Evolutionary conservation across 139 green algal genomes (phyloP), one percentile per base, ranked within the genome.

Genomic region (Desmodesmus armatus): DNA sequence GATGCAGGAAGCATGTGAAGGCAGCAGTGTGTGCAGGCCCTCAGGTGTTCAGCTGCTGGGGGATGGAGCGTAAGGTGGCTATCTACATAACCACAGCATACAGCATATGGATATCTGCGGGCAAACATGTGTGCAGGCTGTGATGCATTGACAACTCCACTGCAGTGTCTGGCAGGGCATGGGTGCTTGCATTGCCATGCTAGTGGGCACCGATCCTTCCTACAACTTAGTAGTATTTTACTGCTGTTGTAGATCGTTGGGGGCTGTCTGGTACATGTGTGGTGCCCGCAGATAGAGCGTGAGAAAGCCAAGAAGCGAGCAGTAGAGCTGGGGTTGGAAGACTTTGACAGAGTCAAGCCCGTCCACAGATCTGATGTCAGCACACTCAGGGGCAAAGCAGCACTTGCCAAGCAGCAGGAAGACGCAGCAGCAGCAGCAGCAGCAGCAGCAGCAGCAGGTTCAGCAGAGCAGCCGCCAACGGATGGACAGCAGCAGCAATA

Each of bases 281-380:
- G n/a, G 3, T 47, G 47, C 44, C 69, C 40, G n/a, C 41, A 75
- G 74, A 51, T 33, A 17, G 80, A 44, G 19, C 66, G 80, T 29
- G 47, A 78, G 11, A 43, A 47, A 33, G 80, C 80, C 2, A 85
- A 79, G 66, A 53, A 76, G 49, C 67, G 11, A 7, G 66, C 66
- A 27, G 35, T 85, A 15, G 80, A 67, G 33, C 66, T 40, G 43
- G 80, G 80, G 23, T 23, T 85, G 23, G 41, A 39, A 31, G 80
- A 85, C 25, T 79, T 85, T 69, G 80, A 85, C 47, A 31, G 80
- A 9, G 41, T 63, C 13, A 31, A 44, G 0, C 78, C 78, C 43
- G 77, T 77, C 13, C 51, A n/a, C n/a, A n/a, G n/a, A n/a, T n/a
- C n/a, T n/a, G n/a, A n/a, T n/a, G n/a, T n/a, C n/a, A n/a, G n/a